A percentile compares a stretch with the other conserved stretches of the same genome.
Evolutionary conservation across 345 rosid genomes (phyloP).

Genomic region (Leavenworthia alabamica): DNA sequence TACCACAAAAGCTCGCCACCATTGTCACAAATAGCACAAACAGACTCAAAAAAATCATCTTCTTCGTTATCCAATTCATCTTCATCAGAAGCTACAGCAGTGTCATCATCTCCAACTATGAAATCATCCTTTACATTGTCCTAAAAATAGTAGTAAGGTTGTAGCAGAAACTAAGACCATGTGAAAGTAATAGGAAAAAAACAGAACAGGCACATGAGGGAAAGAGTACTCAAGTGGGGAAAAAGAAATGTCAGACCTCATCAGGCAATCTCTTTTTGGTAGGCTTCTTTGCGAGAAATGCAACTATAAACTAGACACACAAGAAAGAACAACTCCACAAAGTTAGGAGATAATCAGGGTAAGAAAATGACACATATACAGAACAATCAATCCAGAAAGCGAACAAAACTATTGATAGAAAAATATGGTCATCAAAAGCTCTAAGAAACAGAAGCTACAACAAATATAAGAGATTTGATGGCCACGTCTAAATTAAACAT

Average conservation of each 20-base stretch:
- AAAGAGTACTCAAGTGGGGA: background rate
- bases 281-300: slow-evolving; percentile 62
- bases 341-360: slow-evolving; percentile 4
- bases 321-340: background rate
- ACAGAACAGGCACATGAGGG: slow-evolving; percentile 12
- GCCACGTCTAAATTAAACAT: background rate
- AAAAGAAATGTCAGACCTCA: slow-evolving; percentile 44
- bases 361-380: background rate
- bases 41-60: slow-evolving; percentile 57
- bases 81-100: slow-evolving; percentile 32
- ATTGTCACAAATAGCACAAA: slow-evolving; percentile 83
- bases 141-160: slow-evolving; percentile 30
- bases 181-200: background rate
- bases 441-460: slow-evolving; percentile 9
- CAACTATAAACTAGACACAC: slow-evolving; percentile 50
- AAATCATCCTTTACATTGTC: slow-evolving; percentile 36
- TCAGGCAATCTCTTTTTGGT: slow-evolving; percentile 39
- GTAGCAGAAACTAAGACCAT: slow-evolving; percentile 13
- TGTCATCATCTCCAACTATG: slow-evolving; percentile 59
- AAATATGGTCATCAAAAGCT: slow-evolving; percentile 11
- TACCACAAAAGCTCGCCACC: slow-evolving; percentile 79
- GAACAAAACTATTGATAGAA: slow-evolving; percentile 1
- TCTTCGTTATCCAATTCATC: slow-evolving; percentile 40
- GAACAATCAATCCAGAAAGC: background rate
- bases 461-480: background rate